Evolutionary conservation across 225 moss, liverwort and hornwort genomes (phyloP).

Genomic region (Physcomitrellopsis africana): DNA sequence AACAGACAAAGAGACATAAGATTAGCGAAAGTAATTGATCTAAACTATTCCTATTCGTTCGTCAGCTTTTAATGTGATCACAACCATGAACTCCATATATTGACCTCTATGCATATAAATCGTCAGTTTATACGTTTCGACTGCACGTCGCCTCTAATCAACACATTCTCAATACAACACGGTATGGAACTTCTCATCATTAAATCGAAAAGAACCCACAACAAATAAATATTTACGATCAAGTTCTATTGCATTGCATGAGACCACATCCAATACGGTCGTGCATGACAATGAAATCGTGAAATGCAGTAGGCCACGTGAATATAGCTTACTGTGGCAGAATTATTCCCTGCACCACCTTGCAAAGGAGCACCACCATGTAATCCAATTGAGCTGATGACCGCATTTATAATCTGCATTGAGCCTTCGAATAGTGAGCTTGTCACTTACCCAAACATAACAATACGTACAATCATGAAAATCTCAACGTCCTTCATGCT

Average conservation of each 20-base stretch:
- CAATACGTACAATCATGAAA: not conserved
- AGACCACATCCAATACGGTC: slow-evolving; percentile 3
- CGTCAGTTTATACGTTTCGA: no score
- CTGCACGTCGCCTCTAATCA: no score
- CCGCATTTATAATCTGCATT: slow-evolving; percentile 87
- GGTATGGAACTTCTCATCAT: no score
- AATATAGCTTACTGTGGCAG: slow-evolving; percentile 63
- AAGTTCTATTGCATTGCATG: not conserved
- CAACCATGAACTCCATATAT: no score
- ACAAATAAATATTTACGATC: not conserved
- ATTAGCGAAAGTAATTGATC: not conserved
- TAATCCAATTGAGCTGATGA: slow-evolving; percentile 85
- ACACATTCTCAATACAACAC: no score
- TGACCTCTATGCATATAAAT: no score
- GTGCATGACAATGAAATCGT: not conserved
- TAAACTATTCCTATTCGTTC: not conserved
- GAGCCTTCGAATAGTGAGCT: slow-evolving; percentile 25
- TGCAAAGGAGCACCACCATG: slow-evolving; percentile 64
- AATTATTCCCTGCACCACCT: slow-evolving; percentile 53
- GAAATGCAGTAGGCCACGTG: slow-evolving; percentile 11
- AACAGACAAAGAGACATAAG: slow-evolving; percentile 26
- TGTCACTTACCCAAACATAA: not conserved
- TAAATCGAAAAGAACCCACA: no score
- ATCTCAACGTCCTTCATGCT: not conserved
- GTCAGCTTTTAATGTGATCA: no score